Evolutionary conservation across 805 yeast genomes (phyloP).

Genomic region (Metschnikowia henanensis): DNA sequence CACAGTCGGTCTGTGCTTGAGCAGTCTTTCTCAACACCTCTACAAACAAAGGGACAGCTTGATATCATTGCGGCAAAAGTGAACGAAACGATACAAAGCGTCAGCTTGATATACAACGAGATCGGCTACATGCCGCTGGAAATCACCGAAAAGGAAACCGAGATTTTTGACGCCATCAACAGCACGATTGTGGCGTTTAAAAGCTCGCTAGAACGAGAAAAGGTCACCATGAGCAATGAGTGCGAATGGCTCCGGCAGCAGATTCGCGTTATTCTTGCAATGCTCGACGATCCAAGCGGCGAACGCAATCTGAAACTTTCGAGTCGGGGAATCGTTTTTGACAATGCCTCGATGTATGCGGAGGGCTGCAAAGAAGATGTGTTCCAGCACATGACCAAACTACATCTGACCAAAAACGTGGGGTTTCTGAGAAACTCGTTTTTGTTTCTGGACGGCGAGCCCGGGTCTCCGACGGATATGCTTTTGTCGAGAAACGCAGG

Average conservation of each 20-base stretch:
- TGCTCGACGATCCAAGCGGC: slow-evolving; percentile 38
- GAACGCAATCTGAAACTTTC: slow-evolving; percentile 19
- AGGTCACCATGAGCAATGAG: slow-evolving; percentile 37
- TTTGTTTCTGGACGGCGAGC: slow-evolving; percentile 1
- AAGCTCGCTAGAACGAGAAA: slow-evolving; percentile 27
- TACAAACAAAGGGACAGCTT: slow-evolving; percentile 21
- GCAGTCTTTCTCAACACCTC: neutral
- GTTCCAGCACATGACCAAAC: slow-evolving; percentile 17
- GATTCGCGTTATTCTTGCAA: slow-evolving; percentile 38
- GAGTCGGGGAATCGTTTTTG: slow-evolving; percentile 34
- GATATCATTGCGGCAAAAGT: slow-evolving; percentile 35
- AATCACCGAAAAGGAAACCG: slow-evolving; percentile 47
- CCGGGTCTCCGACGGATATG: neutral
- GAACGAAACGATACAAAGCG: slow-evolving; percentile 37
- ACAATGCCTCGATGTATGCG: slow-evolving; percentile 24
- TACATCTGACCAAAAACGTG: neutral
- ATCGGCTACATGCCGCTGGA: slow-evolving; percentile 58
- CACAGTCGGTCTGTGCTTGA: neutral
- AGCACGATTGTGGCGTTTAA: slow-evolving; percentile 40
- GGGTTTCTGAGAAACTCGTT: neutral
- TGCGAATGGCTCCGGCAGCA: slow-evolving; percentile 48
- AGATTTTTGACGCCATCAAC: slow-evolving; percentile 50
- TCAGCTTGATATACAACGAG: slow-evolving; percentile 48
- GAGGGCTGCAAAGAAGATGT: slow-evolving; percentile 33
- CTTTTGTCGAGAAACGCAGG: neutral